Conservation (phyloP, 495 filamentous ascomycete species). For the Immersiella caudata region DNA sequence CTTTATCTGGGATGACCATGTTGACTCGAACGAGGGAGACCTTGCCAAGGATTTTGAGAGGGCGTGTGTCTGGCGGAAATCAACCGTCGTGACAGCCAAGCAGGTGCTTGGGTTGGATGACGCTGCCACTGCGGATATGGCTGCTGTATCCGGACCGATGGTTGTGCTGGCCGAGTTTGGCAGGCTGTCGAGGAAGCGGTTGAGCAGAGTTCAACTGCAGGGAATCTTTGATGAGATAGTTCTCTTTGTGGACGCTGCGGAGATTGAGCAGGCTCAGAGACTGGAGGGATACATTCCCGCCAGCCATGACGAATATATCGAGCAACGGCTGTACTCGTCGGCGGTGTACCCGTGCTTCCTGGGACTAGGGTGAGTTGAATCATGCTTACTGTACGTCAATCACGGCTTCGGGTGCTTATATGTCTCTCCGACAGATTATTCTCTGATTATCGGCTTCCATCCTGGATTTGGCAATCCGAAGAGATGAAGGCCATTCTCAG, state of each 20-base stretch:
- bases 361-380: constrained; percentile 8
- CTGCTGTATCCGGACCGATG: not conserved
- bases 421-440: not conserved
- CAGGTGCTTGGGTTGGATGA: not conserved
- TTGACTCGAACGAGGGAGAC: constrained; percentile 3
- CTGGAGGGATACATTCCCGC: constrained; percentile 5
- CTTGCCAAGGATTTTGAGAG: constrained; percentile 6
- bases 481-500: constrained; percentile 19
- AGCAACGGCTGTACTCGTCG: constrained; percentile 5
- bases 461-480: not conserved
- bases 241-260: constrained; percentile 11
- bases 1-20: constrained; percentile 14
- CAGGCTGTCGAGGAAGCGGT: not conserved
- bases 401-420: not conserved
- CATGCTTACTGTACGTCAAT: no score
- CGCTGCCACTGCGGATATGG: not conserved
- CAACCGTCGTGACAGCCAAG: constrained; percentile 1
- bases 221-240: not conserved
- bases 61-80: not conserved
- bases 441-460: not conserved
- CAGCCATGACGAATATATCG: constrained; percentile 7
- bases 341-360: constrained; percentile 9
- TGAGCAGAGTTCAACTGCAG: constrained; percentile 5
- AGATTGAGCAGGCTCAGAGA: constrained; percentile 13
- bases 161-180: constrained; percentile 12